Conservation (phyloP, 2,329 filamentous ascomycete species). For the Atkinsonella hypoxylon region DNA sequence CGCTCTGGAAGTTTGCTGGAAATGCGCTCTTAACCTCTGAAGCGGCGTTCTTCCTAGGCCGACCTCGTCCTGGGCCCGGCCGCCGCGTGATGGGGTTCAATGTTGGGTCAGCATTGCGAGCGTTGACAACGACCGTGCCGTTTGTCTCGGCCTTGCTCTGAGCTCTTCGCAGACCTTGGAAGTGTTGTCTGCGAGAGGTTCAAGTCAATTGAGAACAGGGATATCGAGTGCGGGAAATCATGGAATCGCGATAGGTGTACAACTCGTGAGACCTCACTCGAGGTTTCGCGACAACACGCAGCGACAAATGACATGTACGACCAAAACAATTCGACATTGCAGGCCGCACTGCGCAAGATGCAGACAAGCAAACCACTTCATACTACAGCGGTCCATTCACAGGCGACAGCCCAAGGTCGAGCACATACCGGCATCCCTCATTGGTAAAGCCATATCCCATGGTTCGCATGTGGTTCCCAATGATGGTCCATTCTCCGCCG, state of each 20-base stretch:
- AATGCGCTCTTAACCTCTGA: not conserved
- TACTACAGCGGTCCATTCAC: not conserved
- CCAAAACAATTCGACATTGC: not conserved
- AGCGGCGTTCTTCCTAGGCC: conserved; percentile 32
- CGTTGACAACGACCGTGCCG: conserved; percentile 20
- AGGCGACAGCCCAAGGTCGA: not conserved
- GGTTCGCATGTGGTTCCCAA: conserved; percentile 47
- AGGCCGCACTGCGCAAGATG: not conserved
- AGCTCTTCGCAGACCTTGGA: conserved; percentile 44
- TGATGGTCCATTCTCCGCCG: conserved; percentile 48
- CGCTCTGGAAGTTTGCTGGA: not conserved
- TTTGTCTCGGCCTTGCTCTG: conserved; percentile 39
- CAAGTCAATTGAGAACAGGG: not conserved
- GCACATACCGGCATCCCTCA: conserved; percentile 49
- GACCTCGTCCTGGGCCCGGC: conserved; percentile 44
- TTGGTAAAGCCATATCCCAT: conserved; percentile 52
- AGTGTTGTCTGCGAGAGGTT: conserved; percentile 39
- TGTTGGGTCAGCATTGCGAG: conserved; percentile 35
- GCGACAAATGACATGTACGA: not conserved
- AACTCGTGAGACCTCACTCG: not conserved
- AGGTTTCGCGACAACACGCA: not conserved
- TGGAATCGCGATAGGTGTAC: not conserved
- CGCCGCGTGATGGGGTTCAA: conserved; percentile 48
- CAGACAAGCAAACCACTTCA: not conserved
- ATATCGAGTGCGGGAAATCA: not conserved